phyloP scores from a whole-genome alignment of 345 rosid genomes.

The Corymbia maculata region DNA sequence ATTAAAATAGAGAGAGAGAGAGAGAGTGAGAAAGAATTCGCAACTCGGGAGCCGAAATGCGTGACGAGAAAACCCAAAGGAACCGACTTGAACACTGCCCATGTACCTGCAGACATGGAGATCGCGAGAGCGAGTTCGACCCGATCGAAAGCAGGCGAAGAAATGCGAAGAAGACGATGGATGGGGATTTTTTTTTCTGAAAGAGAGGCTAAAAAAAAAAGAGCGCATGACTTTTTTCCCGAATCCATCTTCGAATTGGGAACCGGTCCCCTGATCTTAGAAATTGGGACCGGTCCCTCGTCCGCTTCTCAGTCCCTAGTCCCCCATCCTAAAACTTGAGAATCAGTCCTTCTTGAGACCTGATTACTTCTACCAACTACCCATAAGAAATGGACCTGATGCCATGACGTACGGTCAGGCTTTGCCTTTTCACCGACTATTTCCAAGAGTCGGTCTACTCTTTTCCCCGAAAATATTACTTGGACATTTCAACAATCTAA shows the following conservation, averaged over 20 bases:
- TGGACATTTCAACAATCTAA: neutral
- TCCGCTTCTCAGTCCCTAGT: too few relatives aligned
- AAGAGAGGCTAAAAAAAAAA: neutral
- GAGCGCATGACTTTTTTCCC: neutral
- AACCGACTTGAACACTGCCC: neutral
- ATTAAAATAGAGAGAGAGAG: neutral
- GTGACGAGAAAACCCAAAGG: neutral
- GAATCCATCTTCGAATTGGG: too few relatives aligned
- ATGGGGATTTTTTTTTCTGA: neutral
- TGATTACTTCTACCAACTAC: constrained; percentile 88
- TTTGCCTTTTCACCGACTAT: neutral
- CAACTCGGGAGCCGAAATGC: neutral
- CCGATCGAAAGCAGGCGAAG: neutral
- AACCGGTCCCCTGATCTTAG: too few relatives aligned
- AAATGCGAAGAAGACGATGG: neutral
- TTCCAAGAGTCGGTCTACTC: neutral
- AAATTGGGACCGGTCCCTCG: too few relatives aligned
- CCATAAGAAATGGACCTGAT: constrained; percentile 37
- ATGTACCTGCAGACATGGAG: neutral
- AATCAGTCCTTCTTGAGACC: too few relatives aligned
- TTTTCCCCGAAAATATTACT: neutral
- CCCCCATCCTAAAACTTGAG: constrained; percentile 28
- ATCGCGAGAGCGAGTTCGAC: neutral
- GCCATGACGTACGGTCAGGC: neutral
- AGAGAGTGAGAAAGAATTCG: neutral